Evolutionary conservation across 106 monocot species (phyloP), one percentile per base, ranked within the genome.

Genomic region (Chionographis japonica): DNA sequence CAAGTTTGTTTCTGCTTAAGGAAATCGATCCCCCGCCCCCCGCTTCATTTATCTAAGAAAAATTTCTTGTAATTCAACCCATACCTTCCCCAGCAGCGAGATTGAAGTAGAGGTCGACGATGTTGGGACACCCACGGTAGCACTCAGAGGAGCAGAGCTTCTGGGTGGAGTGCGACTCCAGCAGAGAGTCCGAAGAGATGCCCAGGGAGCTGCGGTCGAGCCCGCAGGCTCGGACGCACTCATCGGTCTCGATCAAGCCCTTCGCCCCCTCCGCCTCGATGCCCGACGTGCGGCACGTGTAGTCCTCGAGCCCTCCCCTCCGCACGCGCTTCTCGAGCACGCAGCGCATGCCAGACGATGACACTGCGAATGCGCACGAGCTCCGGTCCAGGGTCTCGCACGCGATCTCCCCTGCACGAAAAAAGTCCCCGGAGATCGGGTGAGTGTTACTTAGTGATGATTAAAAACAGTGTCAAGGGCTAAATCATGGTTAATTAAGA

Each of bases 1-100:
- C 27, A 27, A 27, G 27, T 27, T 27, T 27, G 27, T 27, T 27
- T 27, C 27, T 27, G 1, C 0, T 27, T 1, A 27, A 0, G 27
- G 27, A 27, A 27, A 27, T 27, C 27, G 27, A 0, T 27, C 27
- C 27, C 27, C 27, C 27, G 1, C 1, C 27, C 27, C 0, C 27
- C 27, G 27, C 27, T 0, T 27, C 1, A 27, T 27, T 27, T 27
- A 27, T 27, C 1, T 27, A 27, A 27, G 27, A 27, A 27, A 27
- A 27, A 27, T 27, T 1, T 1, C 1, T 27, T 27, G 27, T 27
- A 27, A 27, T 27, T 27, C 39, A 54, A 15, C 39, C 39, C 19
- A 14, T 61, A 84, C 84, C 79, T 84, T 84, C 84, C 4, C 60
- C 79, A 17, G 84, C 79, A 0, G 84, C 84, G 6, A 84, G 79